Percentiles rank a stretch among this genome's conserved stretches.
These are phyloP conservation scores for Bipolaris cookei DNA, from an alignment of 2,329 filamentous ascomycete genomes.

Conservation along the genomic window DNA sequence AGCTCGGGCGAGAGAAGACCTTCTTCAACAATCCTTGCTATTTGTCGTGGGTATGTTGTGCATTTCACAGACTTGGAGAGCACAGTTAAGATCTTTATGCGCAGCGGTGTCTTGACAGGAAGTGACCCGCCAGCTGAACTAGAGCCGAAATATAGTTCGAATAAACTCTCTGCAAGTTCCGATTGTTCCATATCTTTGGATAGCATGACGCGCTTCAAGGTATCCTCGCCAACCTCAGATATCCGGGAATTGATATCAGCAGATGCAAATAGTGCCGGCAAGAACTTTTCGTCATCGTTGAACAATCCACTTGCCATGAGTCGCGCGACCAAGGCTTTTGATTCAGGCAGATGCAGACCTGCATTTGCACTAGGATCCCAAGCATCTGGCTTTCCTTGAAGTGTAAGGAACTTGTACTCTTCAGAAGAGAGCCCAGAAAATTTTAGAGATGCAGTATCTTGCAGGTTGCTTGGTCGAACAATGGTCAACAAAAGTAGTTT, in stretches of 20 bases:
- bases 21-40: slow-evolving; percentile 73
- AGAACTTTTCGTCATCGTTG: slow-evolving; percentile 78
- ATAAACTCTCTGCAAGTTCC: slow-evolving; percentile 68
- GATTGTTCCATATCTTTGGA: slow-evolving; percentile 74
- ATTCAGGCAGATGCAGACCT: slow-evolving; percentile 70
- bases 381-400: slow-evolving; percentile 70
- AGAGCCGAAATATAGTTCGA: slow-evolving; percentile 71
- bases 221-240: slow-evolving; percentile 83
- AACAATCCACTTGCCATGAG: slow-evolving; percentile 88
- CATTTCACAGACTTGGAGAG: slow-evolving; percentile 78
- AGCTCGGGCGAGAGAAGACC: slow-evolving; percentile 60
- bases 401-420: slow-evolving; percentile 72
- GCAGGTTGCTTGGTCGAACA: slow-evolving; percentile 45
- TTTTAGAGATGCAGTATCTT: slow-evolving; percentile 48
- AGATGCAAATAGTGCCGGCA: slow-evolving; percentile 83
- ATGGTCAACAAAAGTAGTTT: slow-evolving; percentile 73
- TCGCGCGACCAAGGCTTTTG: slow-evolving; percentile 70
- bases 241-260: slow-evolving; percentile 82
- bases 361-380: slow-evolving; percentile 68
- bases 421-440: slow-evolving; percentile 68
- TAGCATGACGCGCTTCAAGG: slow-evolving; percentile 76
- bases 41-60: slow-evolving; percentile 70
- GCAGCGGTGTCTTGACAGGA: slow-evolving; percentile 68
- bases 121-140: slow-evolving; percentile 50
- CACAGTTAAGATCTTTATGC: slow-evolving; percentile 76